Percentiles rank a stretch among this genome's conserved stretches.
Conservation (phyloP, 2,329 filamentous ascomycete species). For the Davidsoniella neocaledoniae region DNA sequence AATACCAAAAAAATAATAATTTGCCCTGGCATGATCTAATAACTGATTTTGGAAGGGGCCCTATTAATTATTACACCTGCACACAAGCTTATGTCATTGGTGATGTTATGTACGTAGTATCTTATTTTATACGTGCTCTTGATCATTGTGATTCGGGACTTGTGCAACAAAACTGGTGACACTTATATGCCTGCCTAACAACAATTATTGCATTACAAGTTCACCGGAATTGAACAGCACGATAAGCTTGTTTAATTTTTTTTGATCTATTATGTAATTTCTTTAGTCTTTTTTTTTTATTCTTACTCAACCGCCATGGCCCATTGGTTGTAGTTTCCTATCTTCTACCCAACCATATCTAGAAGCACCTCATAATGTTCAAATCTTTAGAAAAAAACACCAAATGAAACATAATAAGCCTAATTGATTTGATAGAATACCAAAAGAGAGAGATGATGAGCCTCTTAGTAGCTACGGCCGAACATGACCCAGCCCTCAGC, state of each 20-base stretch:
- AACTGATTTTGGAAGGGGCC: no score
- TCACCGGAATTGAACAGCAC: no score
- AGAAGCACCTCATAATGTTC: neutral
- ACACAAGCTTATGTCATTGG: neutral
- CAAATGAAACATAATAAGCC: no score
- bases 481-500: slow-evolving; percentile 90
- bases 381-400: no score
- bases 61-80: neutral
- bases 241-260: no score
- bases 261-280: neutral
- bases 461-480: slow-evolving; percentile 48
- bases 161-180: no score
- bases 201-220: no score
- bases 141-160: neutral
- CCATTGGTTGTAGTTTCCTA: neutral
- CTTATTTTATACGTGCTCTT: neutral
- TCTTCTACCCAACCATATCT: neutral
- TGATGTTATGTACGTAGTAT: neutral
- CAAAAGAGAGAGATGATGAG: no score
- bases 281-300: neutral
- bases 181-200: no score
- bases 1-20: no score
- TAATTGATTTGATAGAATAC: no score
- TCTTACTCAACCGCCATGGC: neutral
- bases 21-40: no score